Base-by-base conservation (phyloP, 305 asterid genomes). In the Solanum chacoense region DNA sequence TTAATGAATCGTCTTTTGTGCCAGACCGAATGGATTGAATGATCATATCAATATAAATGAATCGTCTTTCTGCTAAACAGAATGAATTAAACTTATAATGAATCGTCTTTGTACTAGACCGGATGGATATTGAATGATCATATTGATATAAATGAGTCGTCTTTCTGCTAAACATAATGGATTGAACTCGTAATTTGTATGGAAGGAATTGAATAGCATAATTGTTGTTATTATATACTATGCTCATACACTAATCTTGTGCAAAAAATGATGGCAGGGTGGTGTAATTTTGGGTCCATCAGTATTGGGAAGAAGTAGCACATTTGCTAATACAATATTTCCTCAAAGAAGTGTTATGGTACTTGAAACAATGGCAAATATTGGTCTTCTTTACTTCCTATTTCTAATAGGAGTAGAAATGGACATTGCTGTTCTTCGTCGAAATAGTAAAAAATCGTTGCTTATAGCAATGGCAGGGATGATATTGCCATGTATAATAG, bases 331-430 rank as follows among this genome's bases (percentile, higher is more conserved):
- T 28, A 86, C 92, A 3, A 42, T 96, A 12, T 97, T 97, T 42
- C 99, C 99, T 29, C 91, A 95, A 2, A 90, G 98, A 90, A 96
- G 99, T 89, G 98, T 97, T 34, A 93, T 97, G 98, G 96, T 97
- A n/a, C 94, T 97, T 0, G 98, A 97, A 87, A 97, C 98, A 11
- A 96, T 96, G 97, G 99, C 99, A 9, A 96, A 97, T 87, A 90
- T 97, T 20, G 99, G 98, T 3, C 98, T 97, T 67, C 97, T 97
- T 28, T 96, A 93, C 91, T 96, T 95, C 91, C 95, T 97, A 0
- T 97, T 97, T 88, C 94, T 96, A 16, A 93, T 97, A 2, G 99
- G 98, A 26, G 95, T 97, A 3, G 99, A 97, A 89, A 97, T 96
- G 98, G 99, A 97, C 92, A 89, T 97, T 8, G 94, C 93, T 3